Evolutionary conservation across 805 yeast genomes (phyloP), one percentile per base, ranked within the genome.

Genomic region (Candida nemodendra): DNA sequence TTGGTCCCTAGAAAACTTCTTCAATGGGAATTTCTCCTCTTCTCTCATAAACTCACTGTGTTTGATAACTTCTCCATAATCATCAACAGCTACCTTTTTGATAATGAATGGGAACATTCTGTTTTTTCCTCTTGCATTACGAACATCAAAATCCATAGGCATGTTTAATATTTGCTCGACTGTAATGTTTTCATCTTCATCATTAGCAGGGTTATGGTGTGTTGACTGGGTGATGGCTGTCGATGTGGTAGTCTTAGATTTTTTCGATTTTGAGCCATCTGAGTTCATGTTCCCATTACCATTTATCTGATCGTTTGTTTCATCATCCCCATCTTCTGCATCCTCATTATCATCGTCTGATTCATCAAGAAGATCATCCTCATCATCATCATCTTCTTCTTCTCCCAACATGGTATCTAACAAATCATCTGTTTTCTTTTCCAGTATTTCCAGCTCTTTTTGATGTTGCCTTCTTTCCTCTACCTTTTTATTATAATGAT

Each of bases 1-100:
- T 4, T 50, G 24, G 7, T 11, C 59, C 2, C 40, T 55, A 4
- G 51, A 48, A 8, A 36, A 17, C 30, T 54, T 62, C 26, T 57
- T 59, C 33, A 59, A 51, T 6, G 59, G 54, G 34, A 64, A 67
- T 38, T 59, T 65, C 37, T 71, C 76, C 34, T 76, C 81, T 23
- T 70, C 77, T 39, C 73, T 65, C 22, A 69, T 72, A 52, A 81
- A 84, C 49, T 81, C 83, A 26, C 78, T 75, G 29, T 73, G 72
- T 44, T 82, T 80, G 15, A 90, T 79, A 2, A 81, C 63, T 39
- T 78, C 81, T 21, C 99, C 99, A 59, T 91, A 93, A 48, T 91
- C 97, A 56, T 93, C 98, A 32, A 72, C 65, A 47, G 84, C 78
- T 17, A 74, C 65, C 49, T 77, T 76, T 21, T 69, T 73, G 1